Base-by-base conservation (phyloP, 345 rosid genomes). In the Linum usitatissimum region DNA sequence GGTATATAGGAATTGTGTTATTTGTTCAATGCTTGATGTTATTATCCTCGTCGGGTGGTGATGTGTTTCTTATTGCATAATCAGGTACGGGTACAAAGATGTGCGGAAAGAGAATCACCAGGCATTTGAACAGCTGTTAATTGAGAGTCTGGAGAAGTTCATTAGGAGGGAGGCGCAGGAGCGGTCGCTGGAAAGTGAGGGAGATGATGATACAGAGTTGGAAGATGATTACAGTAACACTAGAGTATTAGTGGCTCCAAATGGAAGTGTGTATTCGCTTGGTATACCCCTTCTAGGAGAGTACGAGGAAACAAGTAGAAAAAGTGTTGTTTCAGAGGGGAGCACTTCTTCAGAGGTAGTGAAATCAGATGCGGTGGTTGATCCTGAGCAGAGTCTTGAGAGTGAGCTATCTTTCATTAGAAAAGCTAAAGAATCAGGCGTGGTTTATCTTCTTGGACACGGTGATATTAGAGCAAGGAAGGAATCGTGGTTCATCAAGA, bases 21-120 rank as follows among this genome's bases (percentile, higher is more conserved):
- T 34, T 34, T 5, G 38, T 3, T 10, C 10, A 9, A 45, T 45
- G 14, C 51, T 45, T 45, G 51, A 45, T 45, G 51, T 45, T 45
- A 13, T 15, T 45, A 45, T 45, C 4, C 51, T 45, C 8, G 38
- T 23, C 28, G 28, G 28, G 28, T 23, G 38, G 8, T 4, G 38
- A 34, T 34, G 38, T 34, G 6, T 23, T 34, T 34, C 38, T 34
- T 34, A 34, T 45, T 45, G 51, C 51, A 7, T 45, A 45, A 57
- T 61, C 82, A 93, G 99, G 80, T 93, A 93, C 68, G 97, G 99
- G 70, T 93, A 93, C 74, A 90, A 93, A 73, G 99, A 93, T 73
- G 86, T 78, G 19, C 84, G 97, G 12, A 93, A 93, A 77, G 99
- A 93, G 78, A 87, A 84, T 73, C 99, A 93, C 86, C 95, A 82